Conservation (phyloP, 1,139 yeast species). For the Diutina neorugosa region DNA sequence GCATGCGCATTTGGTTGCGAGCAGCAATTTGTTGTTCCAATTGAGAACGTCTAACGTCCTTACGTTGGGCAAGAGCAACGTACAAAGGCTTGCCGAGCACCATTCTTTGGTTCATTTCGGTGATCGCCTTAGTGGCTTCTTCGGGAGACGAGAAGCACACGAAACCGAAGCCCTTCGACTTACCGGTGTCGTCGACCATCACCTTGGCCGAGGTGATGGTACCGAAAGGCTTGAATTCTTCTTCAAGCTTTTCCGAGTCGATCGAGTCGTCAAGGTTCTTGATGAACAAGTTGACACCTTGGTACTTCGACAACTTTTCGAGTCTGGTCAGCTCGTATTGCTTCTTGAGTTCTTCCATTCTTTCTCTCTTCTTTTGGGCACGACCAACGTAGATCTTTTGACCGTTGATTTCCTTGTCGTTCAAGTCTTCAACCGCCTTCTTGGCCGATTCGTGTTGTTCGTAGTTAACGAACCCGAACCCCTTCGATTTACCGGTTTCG, state of each 20-base stretch:
- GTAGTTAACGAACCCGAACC: constrained; percentile 92
- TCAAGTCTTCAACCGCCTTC: constrained; percentile 84
- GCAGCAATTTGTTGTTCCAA: constrained; percentile 97
- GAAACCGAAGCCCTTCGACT: constrained; percentile 96
- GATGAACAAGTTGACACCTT: constrained; percentile 93
- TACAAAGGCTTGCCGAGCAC: constrained; percentile 92
- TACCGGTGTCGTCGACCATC: constrained; percentile 90
- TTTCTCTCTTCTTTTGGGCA: constrained; percentile 98
- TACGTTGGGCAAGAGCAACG: constrained; percentile 98
- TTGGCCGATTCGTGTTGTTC: constrained; percentile 81
- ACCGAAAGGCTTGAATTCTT: constrained; percentile 91
- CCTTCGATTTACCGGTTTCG: constrained; percentile 76
- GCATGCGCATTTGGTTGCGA: constrained; percentile 96
- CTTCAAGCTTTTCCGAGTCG: constrained; percentile 84
- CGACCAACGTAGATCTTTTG: constrained; percentile 91
- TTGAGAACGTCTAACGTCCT: constrained; percentile 96
- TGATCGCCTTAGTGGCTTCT: constrained; percentile 97
- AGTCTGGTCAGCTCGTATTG: constrained; percentile 89
- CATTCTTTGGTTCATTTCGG: constrained; percentile 98
- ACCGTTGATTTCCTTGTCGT: constrained; percentile 77
- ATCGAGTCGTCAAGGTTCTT: constrained; percentile 92
- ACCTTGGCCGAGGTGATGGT: constrained; percentile 93
- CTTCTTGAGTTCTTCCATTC: constrained; percentile 91
- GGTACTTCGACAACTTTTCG: constrained; percentile 89
- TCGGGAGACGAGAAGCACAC: constrained; percentile 97